phyloP scores from a whole-genome alignment of 148 eudicot species.

The Rhododendron ferrugineum region DNA sequence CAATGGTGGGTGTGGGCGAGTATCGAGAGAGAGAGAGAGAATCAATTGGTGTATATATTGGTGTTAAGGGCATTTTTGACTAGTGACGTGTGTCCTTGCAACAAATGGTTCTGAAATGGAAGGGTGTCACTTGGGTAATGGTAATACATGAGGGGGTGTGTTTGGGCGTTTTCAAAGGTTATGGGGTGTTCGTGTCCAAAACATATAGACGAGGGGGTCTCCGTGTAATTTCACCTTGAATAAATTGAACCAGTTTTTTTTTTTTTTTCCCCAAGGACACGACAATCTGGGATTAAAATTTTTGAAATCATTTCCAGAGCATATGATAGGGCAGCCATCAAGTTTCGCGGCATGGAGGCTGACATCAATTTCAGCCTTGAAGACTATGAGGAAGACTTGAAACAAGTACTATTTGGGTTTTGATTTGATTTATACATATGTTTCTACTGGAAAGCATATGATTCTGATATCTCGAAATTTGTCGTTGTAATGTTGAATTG shows the following conservation, averaged over 20 bases:
- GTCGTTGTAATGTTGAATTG: not conserved
- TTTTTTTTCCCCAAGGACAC: not conserved
- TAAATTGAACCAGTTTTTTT: not conserved
- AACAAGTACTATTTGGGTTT: constrained; percentile 45
- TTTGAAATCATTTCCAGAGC: constrained; percentile 44
- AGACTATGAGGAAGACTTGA: constrained; percentile 84
- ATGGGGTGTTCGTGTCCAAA: too few relatives aligned
- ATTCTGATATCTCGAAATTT: not conserved
- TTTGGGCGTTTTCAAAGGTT: too few relatives aligned
- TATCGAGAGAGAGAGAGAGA: too few relatives aligned
- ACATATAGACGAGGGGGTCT: too few relatives aligned
- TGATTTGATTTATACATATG: not conserved
- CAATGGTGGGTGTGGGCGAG: too few relatives aligned
- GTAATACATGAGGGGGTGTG: too few relatives aligned
- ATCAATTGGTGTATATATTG: too few relatives aligned
- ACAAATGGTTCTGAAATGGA: too few relatives aligned
- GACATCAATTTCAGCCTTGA: constrained; percentile 83
- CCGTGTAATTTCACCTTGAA: not conserved
- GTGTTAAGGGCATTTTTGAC: too few relatives aligned
- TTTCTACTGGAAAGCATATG: not conserved
- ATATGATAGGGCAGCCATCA: constrained; percentile 94
- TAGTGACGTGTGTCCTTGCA: too few relatives aligned
- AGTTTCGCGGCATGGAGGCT: constrained; percentile 88
- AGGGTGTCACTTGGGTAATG: too few relatives aligned
- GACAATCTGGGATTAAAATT: not conserved